These are phyloP conservation scores for Fusarium penzigii DNA, from an alignment of 2,329 filamentous ascomycete species.

Conservation along the genomic window DNA sequence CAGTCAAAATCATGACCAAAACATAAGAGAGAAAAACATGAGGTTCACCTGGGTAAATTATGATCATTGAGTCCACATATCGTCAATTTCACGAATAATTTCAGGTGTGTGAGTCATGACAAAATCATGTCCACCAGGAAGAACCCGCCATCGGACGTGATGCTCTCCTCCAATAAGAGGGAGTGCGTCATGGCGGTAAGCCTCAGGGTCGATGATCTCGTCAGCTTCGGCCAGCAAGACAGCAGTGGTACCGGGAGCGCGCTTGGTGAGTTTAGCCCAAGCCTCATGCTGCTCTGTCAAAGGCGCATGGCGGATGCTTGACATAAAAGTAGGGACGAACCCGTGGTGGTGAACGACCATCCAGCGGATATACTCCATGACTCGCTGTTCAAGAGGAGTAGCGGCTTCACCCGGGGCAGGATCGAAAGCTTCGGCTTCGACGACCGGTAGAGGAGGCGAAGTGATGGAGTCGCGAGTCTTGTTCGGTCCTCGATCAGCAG, in stretches of 20 bases:
- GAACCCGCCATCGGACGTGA: slow-evolving; percentile 50
- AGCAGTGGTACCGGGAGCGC: slow-evolving; percentile 46
- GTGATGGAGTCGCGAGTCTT: slow-evolving; percentile 25
- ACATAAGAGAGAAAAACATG: background rate
- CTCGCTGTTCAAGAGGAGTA: slow-evolving; percentile 47
- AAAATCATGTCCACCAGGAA: slow-evolving; percentile 62
- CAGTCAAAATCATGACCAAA: background rate
- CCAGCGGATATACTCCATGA: slow-evolving; percentile 58
- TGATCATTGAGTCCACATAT: slow-evolving; percentile 44
- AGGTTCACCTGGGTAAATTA: background rate
- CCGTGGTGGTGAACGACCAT: slow-evolving; percentile 57
- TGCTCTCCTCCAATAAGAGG: slow-evolving; percentile 52
- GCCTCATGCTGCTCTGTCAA: slow-evolving; percentile 53
- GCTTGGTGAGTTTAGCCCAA: slow-evolving; percentile 49
- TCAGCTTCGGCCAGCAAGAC: slow-evolving; percentile 54
- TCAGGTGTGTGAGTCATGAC: slow-evolving; percentile 55
- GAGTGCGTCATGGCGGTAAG: slow-evolving; percentile 51
- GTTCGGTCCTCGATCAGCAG: slow-evolving; percentile 32
- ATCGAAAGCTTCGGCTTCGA: slow-evolving; percentile 43
- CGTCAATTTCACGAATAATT: slow-evolving; percentile 48
- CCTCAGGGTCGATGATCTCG: slow-evolving; percentile 52
- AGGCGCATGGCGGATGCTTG: slow-evolving; percentile 55
- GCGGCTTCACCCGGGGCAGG: slow-evolving; percentile 25
- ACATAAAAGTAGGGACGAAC: slow-evolving; percentile 62
- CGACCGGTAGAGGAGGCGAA: slow-evolving; percentile 36